Conservation (phyloP, 257 asterid species). For the Galeopsis tetrahit region DNA sequence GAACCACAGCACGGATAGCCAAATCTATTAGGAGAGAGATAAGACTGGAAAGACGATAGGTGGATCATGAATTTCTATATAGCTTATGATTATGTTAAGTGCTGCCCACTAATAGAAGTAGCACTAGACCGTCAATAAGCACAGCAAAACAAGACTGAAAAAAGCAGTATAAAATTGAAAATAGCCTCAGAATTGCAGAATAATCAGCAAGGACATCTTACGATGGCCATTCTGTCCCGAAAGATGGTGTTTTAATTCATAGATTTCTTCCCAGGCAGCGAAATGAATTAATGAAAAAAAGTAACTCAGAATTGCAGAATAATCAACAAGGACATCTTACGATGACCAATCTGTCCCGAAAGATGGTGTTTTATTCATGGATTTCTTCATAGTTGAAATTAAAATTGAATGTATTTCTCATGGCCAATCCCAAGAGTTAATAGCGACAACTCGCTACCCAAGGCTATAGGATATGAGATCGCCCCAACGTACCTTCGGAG, state of each 20-base stretch:
- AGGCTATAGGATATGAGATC: conserved; percentile 78
- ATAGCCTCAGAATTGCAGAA: conserved; percentile 89
- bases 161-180: neutral
- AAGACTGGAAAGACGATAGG: conserved; percentile 43
- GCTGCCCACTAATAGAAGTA: conserved; percentile 24
- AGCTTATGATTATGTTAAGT: conserved; percentile 55
- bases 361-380: conserved; percentile 55
- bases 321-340: conserved; percentile 44
- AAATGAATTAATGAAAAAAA: neutral
- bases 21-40: neutral
- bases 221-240: conserved; percentile 74
- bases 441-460: conserved; percentile 64
- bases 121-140: conserved; percentile 59
- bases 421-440: conserved; percentile 74
- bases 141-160: neutral
- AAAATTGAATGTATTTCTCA: conserved; percentile 50
- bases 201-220: conserved; percentile 45
- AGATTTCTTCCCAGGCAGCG: conserved; percentile 62
- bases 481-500: conserved; percentile 38
- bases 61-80: conserved; percentile 27
- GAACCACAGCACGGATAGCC: conserved; percentile 42
- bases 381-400: conserved; percentile 58
- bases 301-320: conserved; percentile 87
- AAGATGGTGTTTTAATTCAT: conserved; percentile 58
- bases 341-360: conserved; percentile 78